These are phyloP conservation scores for Drechslerella dactyloides DNA, from an alignment of 2,329 filamentous ascomycete species.

Conservation along the genomic window DNA sequence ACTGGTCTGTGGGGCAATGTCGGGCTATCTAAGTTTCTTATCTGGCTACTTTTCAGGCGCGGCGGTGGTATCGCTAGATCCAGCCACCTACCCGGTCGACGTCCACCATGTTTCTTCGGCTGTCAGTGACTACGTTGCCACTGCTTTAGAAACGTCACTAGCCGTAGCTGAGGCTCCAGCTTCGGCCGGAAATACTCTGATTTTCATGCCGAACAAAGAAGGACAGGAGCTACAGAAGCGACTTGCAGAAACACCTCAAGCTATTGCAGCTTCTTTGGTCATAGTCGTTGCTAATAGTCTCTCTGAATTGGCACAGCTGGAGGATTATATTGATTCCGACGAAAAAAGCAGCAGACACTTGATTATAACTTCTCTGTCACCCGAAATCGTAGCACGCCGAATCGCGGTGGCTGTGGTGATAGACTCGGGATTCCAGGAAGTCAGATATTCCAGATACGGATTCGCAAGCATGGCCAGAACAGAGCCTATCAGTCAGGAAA, in stretches of 20 bases:
- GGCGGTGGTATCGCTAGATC: slow-evolving; percentile 74
- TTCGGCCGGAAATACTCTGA: slow-evolving; percentile 3
- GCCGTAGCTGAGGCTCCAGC: background rate
- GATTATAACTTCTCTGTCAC: slow-evolving; percentile 24
- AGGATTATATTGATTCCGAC: slow-evolving; percentile 6
- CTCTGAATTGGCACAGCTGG: slow-evolving; percentile 7
- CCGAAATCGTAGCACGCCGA: slow-evolving; percentile 20
- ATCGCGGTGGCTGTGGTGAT: slow-evolving; percentile 19
- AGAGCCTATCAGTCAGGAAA: slow-evolving; percentile 37
- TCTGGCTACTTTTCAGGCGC: slow-evolving; percentile 18
- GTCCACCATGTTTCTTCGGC: slow-evolving; percentile 69
- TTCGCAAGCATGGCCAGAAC: slow-evolving; percentile 26
- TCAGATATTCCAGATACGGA: slow-evolving; percentile 16
- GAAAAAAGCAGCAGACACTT: background rate
- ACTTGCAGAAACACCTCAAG: slow-evolving; percentile 10
- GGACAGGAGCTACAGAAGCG: slow-evolving; percentile 9
- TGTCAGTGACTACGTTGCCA: slow-evolving; percentile 14
- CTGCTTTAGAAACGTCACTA: slow-evolving; percentile 11
- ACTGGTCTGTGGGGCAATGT: slow-evolving; percentile 80
- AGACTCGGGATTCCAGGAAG: slow-evolving; percentile 33
- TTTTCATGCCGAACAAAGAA: slow-evolving; percentile 27
- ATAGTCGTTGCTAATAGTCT: background rate
- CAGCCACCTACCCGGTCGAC: slow-evolving; percentile 86
- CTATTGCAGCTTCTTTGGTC: background rate
- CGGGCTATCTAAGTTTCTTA: slow-evolving; percentile 9